Conservation (phyloP, 805 yeast genomes). For the Wickerhamomyces ciferrii region DNA sequence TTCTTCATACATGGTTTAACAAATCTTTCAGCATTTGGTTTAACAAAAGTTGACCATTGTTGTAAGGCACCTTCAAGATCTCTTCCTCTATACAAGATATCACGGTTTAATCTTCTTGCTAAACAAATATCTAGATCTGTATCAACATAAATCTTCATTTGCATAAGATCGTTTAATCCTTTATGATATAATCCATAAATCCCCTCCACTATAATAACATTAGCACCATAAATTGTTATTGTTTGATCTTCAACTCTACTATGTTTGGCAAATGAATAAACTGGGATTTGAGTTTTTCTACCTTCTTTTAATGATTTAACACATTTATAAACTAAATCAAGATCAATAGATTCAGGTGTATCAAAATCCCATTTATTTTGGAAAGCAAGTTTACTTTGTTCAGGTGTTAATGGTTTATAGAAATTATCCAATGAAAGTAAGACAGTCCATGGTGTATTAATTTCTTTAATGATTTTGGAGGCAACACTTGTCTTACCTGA, state of each 20-base stretch:
- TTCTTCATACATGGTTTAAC: conserved; percentile 70
- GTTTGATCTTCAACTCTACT: conserved; percentile 46
- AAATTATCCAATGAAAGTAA: conserved; percentile 87
- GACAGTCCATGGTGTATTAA: conserved; percentile 93
- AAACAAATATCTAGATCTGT: conserved; percentile 92
- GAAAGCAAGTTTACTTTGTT: conserved; percentile 60
- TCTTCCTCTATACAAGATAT: conserved; percentile 80
- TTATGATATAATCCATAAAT: conserved; percentile 75
- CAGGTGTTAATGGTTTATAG: conserved; percentile 67
- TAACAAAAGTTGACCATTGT: conserved; percentile 90
- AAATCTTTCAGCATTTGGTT: conserved; percentile 79
- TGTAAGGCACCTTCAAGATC: conserved; percentile 75
- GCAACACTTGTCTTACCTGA: conserved; percentile 95
- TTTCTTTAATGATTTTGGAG: conserved; percentile 66
- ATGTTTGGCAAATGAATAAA: conserved; percentile 63
- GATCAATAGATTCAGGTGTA: conserved; percentile 77
- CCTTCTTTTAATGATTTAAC: conserved; percentile 70
- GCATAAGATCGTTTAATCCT: conserved; percentile 69
- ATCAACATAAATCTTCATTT: conserved; percentile 84
- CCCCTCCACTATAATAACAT: conserved; percentile 90
- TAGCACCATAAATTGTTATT: conserved; percentile 87
- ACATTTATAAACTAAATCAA: conserved; percentile 63
- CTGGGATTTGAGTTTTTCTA: conserved; percentile 57
- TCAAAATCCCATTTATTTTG: conserved; percentile 79
- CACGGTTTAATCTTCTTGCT: conserved; percentile 83